Base-by-base conservation (phyloP, 139 green algal species). In the Dunaliella primolecta region DNA sequence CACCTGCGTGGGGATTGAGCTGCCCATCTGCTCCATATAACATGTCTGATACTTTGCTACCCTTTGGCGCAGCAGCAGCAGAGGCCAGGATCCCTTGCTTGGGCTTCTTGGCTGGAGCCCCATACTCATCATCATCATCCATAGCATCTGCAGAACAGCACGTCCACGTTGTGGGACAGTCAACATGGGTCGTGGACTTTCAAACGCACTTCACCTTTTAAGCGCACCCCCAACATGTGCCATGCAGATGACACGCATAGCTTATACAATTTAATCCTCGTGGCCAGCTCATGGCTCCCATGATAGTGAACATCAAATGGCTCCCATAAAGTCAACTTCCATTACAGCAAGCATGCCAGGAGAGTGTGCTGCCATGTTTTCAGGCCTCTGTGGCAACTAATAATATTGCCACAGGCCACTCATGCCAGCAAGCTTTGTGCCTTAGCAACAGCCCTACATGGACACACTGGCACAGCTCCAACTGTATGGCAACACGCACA, bases 11-110 rank as follows among this genome's bases (percentile, higher is more conserved):
- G 1, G 95, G 95, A 86, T 98, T 97, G 89, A 93, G 94, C 87
- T 98, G 94, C 30, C 95, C 95, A 1, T 91, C 87, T 75, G 95
- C 91, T 33, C 25, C 74, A 80, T 97, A 98, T 75, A 98, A 90
- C 78, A 88, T 57, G 24, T 85, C 86, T 38, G 93, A 89, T 83
- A 96, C 92, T 33, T 78, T 23, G 34, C 32, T 70, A 55, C 37
- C 36, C 1, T 64, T 78, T 32, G 25, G 35, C 0, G 0, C 84
- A 57, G 31, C 76, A 81, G 81, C 31, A 57, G 80, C 83, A 81
- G 30, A 55, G 64, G 84, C 70, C 70, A 82, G 34, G 80, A 80
- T 46, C 36, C 11, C 75, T 30, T 31, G 33, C 75, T 76, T 77
- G 27, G 71, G 7, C 1, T 27, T 24, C 35, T 81, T 81, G 29